Base-by-base conservation (phyloP, 352 stramenopile species). In the Pythium aristosporum region DNA sequence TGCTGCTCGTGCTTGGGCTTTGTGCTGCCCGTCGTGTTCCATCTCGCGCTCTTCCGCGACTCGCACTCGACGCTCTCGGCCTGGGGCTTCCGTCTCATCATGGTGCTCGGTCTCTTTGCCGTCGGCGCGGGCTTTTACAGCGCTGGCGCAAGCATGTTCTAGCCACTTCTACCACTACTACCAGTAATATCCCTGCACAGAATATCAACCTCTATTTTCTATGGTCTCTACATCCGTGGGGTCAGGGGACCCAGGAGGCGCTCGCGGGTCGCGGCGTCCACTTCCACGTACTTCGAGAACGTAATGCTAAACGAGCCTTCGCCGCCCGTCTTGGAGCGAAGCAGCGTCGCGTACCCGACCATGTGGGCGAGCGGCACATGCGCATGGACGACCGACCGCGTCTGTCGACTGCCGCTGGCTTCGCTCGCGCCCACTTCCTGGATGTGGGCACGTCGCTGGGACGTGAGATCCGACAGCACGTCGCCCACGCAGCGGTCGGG, bases 291-390 rank as follows among this genome's bases (percentile, higher is more conserved):
- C 53, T 85, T 75, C 57, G 83, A 65, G 50, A 91, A 91, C 43
- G 88, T 75, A 44, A 91, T 91, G 25, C 71, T 78, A 59, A 93
- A 93, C 18, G 77, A 85, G 28, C 80, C 85, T 75, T 93, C 79
- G 39, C 85, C 83, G 61, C 90, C 78, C 9, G 85, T 94, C 63
- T 85, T 89, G 10, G 86, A 94, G 8, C 86, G 86, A 43, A 94
- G 57, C 21, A 86, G 46, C n/a, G 86, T 94, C 41, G 86, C 77
- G 64, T 91, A 94, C 5, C 86, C 86, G 42, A 94, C 75, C 82
- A 94, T 91, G 71, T 89, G 68, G 36, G 69, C 76, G 21, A 92
- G 66, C 36, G 86, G 84, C 42, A 91, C 83, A 37, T 90, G 70
- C 7, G 80, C 80, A 48, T 85, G 67, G 30, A 94, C 75, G 39